Percentiles rank a stretch among this genome's conserved stretches.
These are phyloP conservation scores for Yamadazyma diospyri DNA, from an alignment of 1,139 yeast genomes.

Conservation along the genomic window DNA sequence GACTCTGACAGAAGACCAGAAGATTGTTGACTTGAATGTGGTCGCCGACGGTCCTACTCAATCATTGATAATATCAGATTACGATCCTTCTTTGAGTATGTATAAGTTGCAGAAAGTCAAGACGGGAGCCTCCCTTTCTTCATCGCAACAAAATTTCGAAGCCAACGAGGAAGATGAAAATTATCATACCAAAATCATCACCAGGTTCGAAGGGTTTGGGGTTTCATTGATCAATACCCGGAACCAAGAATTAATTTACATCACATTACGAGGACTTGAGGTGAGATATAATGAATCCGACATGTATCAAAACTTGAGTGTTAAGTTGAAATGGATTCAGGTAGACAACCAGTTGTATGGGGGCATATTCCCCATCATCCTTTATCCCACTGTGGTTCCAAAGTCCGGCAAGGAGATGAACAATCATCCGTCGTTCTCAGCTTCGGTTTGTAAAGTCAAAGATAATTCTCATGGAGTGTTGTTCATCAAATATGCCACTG, in stretches of 20 bases:
- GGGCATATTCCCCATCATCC: conserved; percentile 79
- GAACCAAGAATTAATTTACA: conserved; percentile 75
- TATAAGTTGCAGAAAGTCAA: conserved; percentile 51
- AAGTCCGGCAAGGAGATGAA: conserved; percentile 81
- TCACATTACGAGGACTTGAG: conserved; percentile 79
- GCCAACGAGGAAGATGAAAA: conserved; percentile 67
- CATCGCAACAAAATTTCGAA: conserved; percentile 52
- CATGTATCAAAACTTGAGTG: conserved; percentile 71
- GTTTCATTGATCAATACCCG: conserved; percentile 74
- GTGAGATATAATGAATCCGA: conserved; percentile 81
- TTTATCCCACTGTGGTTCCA: conserved; percentile 92
- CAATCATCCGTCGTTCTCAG: conserved; percentile 86
- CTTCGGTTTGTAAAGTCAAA: conserved; percentile 76
- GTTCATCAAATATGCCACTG: conserved; percentile 87
- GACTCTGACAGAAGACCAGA: conserved; percentile 37
- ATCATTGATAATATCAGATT: conserved; percentile 77
- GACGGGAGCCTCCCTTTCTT: conserved; percentile 24
- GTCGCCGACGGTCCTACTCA: conserved; percentile 97
- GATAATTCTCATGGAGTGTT: conserved; percentile 89
- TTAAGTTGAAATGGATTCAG: conserved; percentile 91
- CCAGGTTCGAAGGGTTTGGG: conserved; percentile 85
- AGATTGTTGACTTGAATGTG: conserved; percentile 80
- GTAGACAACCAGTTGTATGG: conserved; percentile 90
- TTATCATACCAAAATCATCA: conserved; percentile 55
- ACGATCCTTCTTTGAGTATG: conserved; percentile 73